Conservation (phyloP, 139 green algal genomes). For the Yamagishiella unicocca region DNA sequence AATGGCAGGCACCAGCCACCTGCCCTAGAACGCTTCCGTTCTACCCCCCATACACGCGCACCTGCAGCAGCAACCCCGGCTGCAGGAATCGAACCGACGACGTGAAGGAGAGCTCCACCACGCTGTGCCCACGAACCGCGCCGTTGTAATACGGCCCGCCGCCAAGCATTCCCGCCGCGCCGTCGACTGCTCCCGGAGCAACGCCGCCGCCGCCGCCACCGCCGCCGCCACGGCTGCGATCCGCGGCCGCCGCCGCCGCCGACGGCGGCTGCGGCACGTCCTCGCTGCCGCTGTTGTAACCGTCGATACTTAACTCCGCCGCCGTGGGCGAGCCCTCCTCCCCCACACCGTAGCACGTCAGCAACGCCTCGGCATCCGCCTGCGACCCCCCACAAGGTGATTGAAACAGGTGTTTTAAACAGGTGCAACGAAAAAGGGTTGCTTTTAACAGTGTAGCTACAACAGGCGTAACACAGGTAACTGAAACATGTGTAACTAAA, state of each 20-base stretch:
- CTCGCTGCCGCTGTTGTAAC: not conserved
- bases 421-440: too few relatives aligned
- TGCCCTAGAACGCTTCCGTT: too few relatives aligned
- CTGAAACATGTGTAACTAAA: too few relatives aligned
- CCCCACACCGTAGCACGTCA: slow-evolving; percentile 74
- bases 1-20: too few relatives aligned
- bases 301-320: not conserved
- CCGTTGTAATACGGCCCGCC: not conserved
- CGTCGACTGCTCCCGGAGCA: too few relatives aligned
- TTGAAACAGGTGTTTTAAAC: too few relatives aligned
- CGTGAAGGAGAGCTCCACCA: slow-evolving; percentile 89
- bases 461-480: too few relatives aligned
- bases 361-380: slow-evolving; percentile 82
- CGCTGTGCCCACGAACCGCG: slow-evolving; percentile 64
- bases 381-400: slow-evolving; percentile 55
- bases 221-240: not conserved
- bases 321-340: not conserved
- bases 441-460: too few relatives aligned
- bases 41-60: too few relatives aligned
- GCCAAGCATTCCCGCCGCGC: not conserved
- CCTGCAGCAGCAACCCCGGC: slow-evolving; percentile 84
- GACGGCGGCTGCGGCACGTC: not conserved
- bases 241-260: not conserved
- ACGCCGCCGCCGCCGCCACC: not conserved
- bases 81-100: slow-evolving; percentile 84